These are phyloP conservation scores for Thalassiosira livingstoniorum DNA, from an alignment of 352 stramenopile genomes.

Conservation along the genomic window DNA sequence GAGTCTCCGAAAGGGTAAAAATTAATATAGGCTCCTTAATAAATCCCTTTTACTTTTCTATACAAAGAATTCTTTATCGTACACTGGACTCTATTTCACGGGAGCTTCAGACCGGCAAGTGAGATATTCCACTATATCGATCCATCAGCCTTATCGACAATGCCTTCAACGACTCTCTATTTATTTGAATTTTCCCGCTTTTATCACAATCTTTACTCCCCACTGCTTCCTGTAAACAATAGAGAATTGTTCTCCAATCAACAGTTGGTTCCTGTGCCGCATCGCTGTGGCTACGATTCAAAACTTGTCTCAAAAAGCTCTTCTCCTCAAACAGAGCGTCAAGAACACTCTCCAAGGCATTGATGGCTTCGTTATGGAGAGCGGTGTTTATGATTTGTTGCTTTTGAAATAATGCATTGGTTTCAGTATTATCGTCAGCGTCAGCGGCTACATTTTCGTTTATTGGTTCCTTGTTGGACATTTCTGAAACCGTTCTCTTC, in stretches of 20 bases:
- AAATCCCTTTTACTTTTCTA: too few species aligned
- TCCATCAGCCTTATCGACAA: slow-evolving; percentile 48
- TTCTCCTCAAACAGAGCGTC: slow-evolving; percentile 21
- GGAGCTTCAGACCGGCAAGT: too few species aligned
- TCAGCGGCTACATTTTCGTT: background rate
- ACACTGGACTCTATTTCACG: too few species aligned
- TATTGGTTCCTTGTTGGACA: background rate
- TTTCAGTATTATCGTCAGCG: background rate
- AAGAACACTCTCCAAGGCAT: slow-evolving; percentile 34
- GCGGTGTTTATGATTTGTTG: background rate
- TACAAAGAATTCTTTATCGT: too few species aligned
- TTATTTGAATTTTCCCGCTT: slow-evolving; percentile 19
- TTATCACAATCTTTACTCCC: slow-evolving; percentile 2
- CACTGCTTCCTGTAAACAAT: slow-evolving; percentile 5
- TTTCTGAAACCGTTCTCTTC: background rate
- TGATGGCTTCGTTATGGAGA: slow-evolving; percentile 35
- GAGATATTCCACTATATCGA: slow-evolving; percentile 43
- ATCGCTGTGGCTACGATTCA: background rate
- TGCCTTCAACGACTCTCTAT: slow-evolving; percentile 22
- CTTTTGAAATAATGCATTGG: slow-evolving; percentile 2
- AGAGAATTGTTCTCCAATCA: slow-evolving; percentile 31
- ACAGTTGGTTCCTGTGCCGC: background rate
- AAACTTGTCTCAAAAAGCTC: background rate
- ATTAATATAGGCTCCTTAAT: too few species aligned
- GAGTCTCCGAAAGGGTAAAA: too few species aligned